Percentiles rank a stretch among this genome's conserved stretches.
phyloP scores from a whole-genome alignment of 163 green algal genomes.

The Scenedesmus sp. region DNA sequence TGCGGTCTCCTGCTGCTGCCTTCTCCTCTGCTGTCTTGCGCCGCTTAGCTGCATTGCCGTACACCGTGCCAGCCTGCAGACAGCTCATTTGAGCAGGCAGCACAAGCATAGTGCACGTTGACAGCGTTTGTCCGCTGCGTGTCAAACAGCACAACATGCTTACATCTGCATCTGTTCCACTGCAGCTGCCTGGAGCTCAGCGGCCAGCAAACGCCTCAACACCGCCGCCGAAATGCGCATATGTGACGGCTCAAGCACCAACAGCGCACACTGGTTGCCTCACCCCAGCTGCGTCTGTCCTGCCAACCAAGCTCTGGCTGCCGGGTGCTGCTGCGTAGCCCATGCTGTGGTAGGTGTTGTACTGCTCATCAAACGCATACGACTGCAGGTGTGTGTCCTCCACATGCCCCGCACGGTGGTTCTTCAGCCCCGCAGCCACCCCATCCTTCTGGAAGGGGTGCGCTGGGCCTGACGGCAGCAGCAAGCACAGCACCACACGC shows the following conservation, averaged over 20 bases:
- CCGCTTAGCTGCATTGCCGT: conserved; percentile 62
- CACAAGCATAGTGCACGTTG: background rate
- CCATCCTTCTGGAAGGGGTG: conserved; percentile 84
- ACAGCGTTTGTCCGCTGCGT: too few species aligned
- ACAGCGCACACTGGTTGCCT: conserved; percentile 30
- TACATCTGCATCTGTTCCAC: background rate
- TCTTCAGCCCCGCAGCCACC: conserved; percentile 80
- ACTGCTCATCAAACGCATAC: conserved; percentile 96
- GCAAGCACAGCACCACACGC: background rate
- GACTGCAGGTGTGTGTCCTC: conserved; percentile 85
- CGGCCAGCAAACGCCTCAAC: too few species aligned
- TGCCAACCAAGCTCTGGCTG: conserved; percentile 24
- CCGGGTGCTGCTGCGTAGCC: conserved; percentile 66
- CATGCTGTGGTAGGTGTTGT: conserved; percentile 88
- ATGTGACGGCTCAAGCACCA: background rate
- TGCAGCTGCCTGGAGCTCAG: too few species aligned
- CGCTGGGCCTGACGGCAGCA: conserved; percentile 68
- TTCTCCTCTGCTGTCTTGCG: conserved; percentile 76
- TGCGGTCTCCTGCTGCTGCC: conserved; percentile 63
- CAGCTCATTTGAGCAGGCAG: background rate
- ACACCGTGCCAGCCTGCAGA: conserved; percentile 16
- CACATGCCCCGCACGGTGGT: conserved; percentile 91
- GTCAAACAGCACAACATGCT: background rate
- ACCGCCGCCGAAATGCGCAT: too few species aligned
- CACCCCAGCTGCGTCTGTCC: conserved; percentile 27